Percentiles rank a stretch among this genome's conserved stretches.
These are phyloP conservation scores for Lachnellula willkommii DNA, from an alignment of 2,329 filamentous ascomycete genomes.

Conservation along the genomic window DNA sequence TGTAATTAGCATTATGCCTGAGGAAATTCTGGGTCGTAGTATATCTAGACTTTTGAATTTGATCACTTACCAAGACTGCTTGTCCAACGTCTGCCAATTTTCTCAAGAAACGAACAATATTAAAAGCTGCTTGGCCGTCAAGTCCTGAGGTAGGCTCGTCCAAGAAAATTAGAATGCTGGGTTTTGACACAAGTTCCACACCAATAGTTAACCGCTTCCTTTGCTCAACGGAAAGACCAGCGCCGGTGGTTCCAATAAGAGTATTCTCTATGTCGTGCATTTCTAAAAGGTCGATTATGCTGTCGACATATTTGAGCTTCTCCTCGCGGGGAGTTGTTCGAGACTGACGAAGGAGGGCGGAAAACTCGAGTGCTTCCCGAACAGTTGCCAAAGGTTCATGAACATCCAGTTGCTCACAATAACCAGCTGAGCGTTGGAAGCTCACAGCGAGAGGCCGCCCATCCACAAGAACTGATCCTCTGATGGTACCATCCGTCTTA, in stretches of 20 bases:
- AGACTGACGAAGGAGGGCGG: conserved; percentile 81
- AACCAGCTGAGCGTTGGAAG: conserved; percentile 72
- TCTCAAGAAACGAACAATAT: conserved; percentile 56
- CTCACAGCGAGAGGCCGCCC: conserved; percentile 65
- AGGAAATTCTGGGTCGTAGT: no score
- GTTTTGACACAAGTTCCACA: conserved; percentile 53
- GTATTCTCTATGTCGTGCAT: conserved; percentile 64
- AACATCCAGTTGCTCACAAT: conserved; percentile 88
- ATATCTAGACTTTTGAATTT: no score
- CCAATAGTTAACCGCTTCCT: conserved; percentile 58
- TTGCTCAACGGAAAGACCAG: conserved; percentile 57
- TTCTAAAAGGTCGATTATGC: conserved; percentile 60
- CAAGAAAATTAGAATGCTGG: conserved; percentile 54
- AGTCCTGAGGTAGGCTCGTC: conserved; percentile 59
- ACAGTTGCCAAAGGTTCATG: conserved; percentile 76
- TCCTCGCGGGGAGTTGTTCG: conserved; percentile 63
- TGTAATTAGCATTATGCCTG: no score
- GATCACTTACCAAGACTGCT: conserved; percentile 39
- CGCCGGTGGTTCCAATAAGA: conserved; percentile 57
- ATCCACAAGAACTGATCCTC: conserved; percentile 70
- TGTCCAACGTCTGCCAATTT: conserved; percentile 54
- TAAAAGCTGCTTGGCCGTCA: conserved; percentile 59
- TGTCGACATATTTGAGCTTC: conserved; percentile 81
- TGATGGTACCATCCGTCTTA: conserved; percentile 80
- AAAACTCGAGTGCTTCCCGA: conserved; percentile 82